Evolutionary conservation across 768 basidiomycete genomes (phyloP), one percentile per base, ranked within the genome.

Genomic region (Rhodotorula graminis): DNA sequence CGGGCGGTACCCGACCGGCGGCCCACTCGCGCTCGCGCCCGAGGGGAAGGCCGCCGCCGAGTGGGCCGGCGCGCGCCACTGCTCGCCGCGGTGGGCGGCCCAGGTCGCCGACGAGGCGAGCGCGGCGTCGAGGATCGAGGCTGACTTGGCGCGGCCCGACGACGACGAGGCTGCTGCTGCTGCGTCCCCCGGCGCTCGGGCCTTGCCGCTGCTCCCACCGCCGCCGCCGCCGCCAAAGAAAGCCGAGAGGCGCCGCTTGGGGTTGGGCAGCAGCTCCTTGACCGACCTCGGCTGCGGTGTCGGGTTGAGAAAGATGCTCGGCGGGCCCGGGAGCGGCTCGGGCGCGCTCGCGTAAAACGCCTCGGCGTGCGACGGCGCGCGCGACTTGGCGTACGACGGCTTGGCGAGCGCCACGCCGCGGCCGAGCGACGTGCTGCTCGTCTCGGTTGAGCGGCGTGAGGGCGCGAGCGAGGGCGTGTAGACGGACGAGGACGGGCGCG

Each of bases 11-110:
- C 66, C 66, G 23, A 52, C 42, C 23, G 44, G 64, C 31, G 49
- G 64, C 2, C 61, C 46, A 21, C 64, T 60, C n/a, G 62, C 14
- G 3, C 15, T 7, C 29, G 55, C 29, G 44, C 44, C 11, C 14
- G 44, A 18, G 14, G 44, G 8, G 55, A 56, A 29, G 55, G 52
- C 27, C 21, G 16, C 55, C 42, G 42, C 8, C 42, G 42, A 44
- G 55, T 29, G 14, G 31, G 55, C 33, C 14, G 18, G 61, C 61
- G 55, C n/a, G n/a, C 55, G 71, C 29, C 40, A 25, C 56, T 67
- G 71, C 62, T 68, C 67, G 18, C 71, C 71, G 59, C 71, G 62
- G n/a, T 53, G 47, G 14, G n/a, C 60, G 27, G 71, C 71, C 71
- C 71, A 72, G 9, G 63, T 68, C 46, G 55, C 49, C 19, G 57